Conservation (phyloP, 2,329 filamentous ascomycete species). For the Gyromitra esculenta region DNA sequence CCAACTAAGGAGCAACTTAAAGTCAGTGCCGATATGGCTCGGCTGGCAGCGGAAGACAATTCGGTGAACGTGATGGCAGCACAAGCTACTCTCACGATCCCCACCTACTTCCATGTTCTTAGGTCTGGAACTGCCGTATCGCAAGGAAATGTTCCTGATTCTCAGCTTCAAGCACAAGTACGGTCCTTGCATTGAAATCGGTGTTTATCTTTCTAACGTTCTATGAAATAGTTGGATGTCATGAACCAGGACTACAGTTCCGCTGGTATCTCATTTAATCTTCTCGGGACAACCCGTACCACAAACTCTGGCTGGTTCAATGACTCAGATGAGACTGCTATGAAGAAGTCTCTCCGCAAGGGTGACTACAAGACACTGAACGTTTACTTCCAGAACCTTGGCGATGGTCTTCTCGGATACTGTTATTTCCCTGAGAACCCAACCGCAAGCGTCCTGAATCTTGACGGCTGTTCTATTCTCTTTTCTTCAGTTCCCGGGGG, state of each 20-base stretch:
- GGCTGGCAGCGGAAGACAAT: slow-evolving; percentile 39
- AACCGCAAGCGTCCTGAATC: slow-evolving; percentile 59
- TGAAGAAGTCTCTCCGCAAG: slow-evolving; percentile 64
- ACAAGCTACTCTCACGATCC: slow-evolving; percentile 56
- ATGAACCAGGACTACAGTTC: slow-evolving; percentile 64
- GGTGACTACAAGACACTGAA: slow-evolving; percentile 62
- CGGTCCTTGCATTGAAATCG: slow-evolving; percentile 1
- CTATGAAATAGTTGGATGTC: slow-evolving; percentile 62
- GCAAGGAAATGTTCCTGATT: slow-evolving; percentile 57
- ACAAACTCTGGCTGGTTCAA: slow-evolving; percentile 64
- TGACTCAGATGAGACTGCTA: slow-evolving; percentile 61
- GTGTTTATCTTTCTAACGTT: neutral
- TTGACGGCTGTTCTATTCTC: slow-evolving; percentile 62
- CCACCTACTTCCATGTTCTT: slow-evolving; percentile 60
- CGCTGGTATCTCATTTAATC: slow-evolving; percentile 63
- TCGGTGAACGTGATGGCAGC: slow-evolving; percentile 41
- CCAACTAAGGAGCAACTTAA: slow-evolving; percentile 55
- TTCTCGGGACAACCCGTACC: slow-evolving; percentile 63
- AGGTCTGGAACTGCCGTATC: slow-evolving; percentile 54
- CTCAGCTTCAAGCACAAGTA: slow-evolving; percentile 57
- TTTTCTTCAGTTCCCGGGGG: slow-evolving; percentile 61
- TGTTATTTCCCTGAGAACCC: slow-evolving; percentile 56
- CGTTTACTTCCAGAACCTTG: slow-evolving; percentile 58
- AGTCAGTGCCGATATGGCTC: slow-evolving; percentile 47
- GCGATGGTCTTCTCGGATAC: slow-evolving; percentile 56